phyloP scores from a whole-genome alignment of 495 filamentous ascomycete genomes.

The Trichocladium uniseriatum region DNA sequence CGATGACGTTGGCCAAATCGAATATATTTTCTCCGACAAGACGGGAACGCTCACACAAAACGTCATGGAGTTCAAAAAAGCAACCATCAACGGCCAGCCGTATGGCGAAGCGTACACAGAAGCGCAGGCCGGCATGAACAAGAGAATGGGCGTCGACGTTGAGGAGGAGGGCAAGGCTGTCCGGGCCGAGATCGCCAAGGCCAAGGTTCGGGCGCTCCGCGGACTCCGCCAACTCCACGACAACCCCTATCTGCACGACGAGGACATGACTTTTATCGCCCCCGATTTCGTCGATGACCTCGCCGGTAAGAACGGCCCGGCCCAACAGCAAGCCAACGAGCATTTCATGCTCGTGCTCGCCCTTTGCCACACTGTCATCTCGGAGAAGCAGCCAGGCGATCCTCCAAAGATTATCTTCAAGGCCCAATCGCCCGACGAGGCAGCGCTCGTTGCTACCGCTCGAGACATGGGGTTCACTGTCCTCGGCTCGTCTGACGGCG shows the following conservation, averaged over 20 bases:
- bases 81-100: conserved; percentile 82
- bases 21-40: conserved; percentile 99
- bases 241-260: conserved; percentile 86
- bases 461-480: conserved; percentile 96
- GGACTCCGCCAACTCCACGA: conserved; percentile 66
- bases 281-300: conserved; percentile 81
- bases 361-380: conserved; percentile 92
- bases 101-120: conserved; percentile 98
- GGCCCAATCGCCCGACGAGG: conserved; percentile 95
- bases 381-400: conserved; percentile 79
- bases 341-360: conserved; percentile 94
- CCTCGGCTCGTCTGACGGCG: conserved; percentile 66
- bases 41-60: conserved; percentile 98
- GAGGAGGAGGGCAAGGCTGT: conserved; percentile 67
- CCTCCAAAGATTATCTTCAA: conserved; percentile 90
- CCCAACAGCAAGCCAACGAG: conserved; percentile 66
- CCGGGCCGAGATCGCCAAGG: conserved; percentile 68
- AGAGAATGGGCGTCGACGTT: conserved; percentile 75
- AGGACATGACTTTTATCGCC: conserved; percentile 84
- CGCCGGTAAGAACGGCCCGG: conserved; percentile 60
- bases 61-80: conserved; percentile 99
- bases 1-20: conserved; percentile 95
- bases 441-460: conserved; percentile 87
- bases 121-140: conserved; percentile 90
- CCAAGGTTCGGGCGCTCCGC: conserved; percentile 60